Evolutionary conservation across 2,329 filamentous ascomycete species (phyloP), one percentile per base, ranked within the genome.

Genomic region (Xylariaceae sp.): DNA sequence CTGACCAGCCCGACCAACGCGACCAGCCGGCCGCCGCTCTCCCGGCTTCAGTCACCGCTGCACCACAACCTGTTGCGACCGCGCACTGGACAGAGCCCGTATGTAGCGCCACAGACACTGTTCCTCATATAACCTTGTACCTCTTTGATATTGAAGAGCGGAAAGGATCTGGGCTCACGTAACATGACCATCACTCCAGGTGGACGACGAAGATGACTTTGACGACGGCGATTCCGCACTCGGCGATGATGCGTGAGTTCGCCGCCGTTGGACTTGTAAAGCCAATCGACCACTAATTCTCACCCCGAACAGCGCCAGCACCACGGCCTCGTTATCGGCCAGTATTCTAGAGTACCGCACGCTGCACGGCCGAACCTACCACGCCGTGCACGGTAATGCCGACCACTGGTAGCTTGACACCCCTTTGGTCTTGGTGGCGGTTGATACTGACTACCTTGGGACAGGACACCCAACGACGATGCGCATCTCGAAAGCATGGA

Each of bases 311-410:
- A 62, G 58, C 35, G 56, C 52, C 18, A 65, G 62, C 45, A 58
- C 57, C 17, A 59, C 61, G 5, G 55, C 58, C 32, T 64, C 62
- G 22, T 53, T 65, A 17, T 60, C 62, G 5, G 56, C 61, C n/a
- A 63, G 62, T 40, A 63, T 65, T 39, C 32, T 65, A 19, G 58
- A 65, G 39, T 65, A 65, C 45, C 56, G 63, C 17, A 64, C 58
- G 12, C 50, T 64, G 15, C 60, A 62, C 35, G 63, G 63, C 15
- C 59, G 63, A n/a, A 64, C 62, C 14, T 65, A 52, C 39, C 62
- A 65, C 42, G 55, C 54, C 19, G 39, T 54, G 22, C 61, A 64
- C 49, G 60, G 61, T 41, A 59, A 52, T 2, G 61, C 62, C 9
- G 63, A 64, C 14, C 59, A 62, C 35, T 64, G 61, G 46, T 54